Conservation (phyloP, 495 filamentous ascomycete species). For the Apodospora peruviana region DNA sequence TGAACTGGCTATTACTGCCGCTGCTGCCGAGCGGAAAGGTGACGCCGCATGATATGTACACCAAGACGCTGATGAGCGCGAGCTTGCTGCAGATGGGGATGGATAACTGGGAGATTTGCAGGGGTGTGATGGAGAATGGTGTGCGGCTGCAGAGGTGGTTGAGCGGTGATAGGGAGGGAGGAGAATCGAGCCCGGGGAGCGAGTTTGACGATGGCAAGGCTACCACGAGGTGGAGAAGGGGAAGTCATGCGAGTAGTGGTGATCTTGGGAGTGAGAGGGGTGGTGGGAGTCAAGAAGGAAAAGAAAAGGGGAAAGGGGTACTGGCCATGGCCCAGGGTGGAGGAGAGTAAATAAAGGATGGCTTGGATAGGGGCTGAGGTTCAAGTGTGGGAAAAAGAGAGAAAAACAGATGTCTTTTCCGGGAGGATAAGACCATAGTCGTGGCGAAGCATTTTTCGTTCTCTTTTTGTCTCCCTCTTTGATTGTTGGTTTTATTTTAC, state of each 20-base stretch:
- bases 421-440: too few relatives aligned
- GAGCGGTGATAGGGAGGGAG: conserved; percentile 2
- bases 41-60: conserved; percentile 21
- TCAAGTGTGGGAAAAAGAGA: too few relatives aligned
- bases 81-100: conserved; percentile 28
- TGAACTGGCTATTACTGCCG: conserved; percentile 26
- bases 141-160: conserved; percentile 27
- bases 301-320: conserved; percentile 2
- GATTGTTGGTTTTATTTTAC: too few relatives aligned
- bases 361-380: too few relatives aligned
- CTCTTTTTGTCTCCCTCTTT: too few relatives aligned
- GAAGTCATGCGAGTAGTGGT: background rate
- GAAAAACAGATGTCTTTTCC: too few relatives aligned
- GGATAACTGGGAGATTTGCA: conserved; percentile 32
- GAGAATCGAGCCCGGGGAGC: background rate
- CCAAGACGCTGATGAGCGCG: conserved; percentile 28
- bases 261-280: background rate
- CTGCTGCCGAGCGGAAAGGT: conserved; percentile 15
- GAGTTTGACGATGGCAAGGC: background rate
- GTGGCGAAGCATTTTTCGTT: too few relatives aligned
- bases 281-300: background rate
- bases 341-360: background rate
- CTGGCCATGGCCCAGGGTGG: background rate
- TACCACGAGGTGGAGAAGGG: background rate
- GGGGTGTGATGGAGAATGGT: conserved; percentile 18